A percentile compares a stretch with the other conserved stretches of the same genome.
Conservation (phyloP, 2,329 filamentous ascomycete genomes). For the Dactylellina sp. region DNA sequence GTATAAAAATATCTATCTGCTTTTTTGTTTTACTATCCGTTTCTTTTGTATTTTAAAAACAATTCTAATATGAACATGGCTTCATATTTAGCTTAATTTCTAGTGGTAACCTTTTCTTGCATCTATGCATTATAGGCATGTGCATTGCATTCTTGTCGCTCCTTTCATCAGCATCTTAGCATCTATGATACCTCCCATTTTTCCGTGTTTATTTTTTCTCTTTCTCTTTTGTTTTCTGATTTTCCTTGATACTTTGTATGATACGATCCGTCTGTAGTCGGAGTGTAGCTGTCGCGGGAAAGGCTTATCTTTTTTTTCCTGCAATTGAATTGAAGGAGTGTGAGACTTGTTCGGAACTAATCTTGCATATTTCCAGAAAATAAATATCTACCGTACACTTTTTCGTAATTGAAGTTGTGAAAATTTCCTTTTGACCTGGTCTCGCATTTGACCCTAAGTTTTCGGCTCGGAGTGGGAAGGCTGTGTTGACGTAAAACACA, state of each 20-base stretch:
- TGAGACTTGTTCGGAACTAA: not conserved
- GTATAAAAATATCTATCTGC: conserved; percentile 22
- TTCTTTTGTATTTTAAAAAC: conserved; percentile 54
- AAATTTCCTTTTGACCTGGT: too few relatives aligned
- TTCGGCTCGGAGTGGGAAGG: too few relatives aligned
- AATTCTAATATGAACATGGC: conserved; percentile 15
- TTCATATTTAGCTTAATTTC: conserved; percentile 37
- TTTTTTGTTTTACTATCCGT: conserved; percentile 38
- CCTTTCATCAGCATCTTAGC: conserved; percentile 21
- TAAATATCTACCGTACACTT: too few relatives aligned
- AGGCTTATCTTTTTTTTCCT: conserved; percentile 5
- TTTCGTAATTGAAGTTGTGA: too few relatives aligned
- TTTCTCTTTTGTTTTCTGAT: conserved; percentile 20
- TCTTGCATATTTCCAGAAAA: too few relatives aligned
- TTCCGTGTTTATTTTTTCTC: conserved; percentile 25
- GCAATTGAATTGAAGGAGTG: conserved; percentile 10
- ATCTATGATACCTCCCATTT: conserved; percentile 44
- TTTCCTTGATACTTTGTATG: conserved; percentile 15
- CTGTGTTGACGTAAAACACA: too few relatives aligned
- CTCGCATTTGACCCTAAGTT: too few relatives aligned
- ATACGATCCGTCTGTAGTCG: conserved; percentile 9
- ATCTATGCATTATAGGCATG: conserved; percentile 28
- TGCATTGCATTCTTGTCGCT: conserved; percentile 27
- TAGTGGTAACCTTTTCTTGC: conserved; percentile 22
- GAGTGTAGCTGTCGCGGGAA: not conserved